phyloP scores from a whole-genome alignment of 1,284 basidiomycete genomes.

The Quambalaria eucalypti region DNA sequence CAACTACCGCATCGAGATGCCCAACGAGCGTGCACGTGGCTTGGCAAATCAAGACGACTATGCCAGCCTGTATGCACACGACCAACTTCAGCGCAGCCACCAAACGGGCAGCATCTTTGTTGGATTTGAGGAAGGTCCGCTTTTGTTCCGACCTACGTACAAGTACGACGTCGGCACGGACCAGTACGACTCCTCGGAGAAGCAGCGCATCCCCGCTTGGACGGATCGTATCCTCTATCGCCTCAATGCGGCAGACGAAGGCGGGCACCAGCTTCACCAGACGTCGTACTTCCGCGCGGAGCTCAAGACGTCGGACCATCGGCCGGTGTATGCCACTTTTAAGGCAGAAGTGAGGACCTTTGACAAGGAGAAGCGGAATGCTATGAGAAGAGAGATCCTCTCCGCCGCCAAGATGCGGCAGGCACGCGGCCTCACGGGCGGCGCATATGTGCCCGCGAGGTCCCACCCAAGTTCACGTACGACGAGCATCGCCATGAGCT shows the following conservation, averaged over 20 bases:
- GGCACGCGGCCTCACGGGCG: background rate
- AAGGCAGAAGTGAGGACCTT: constrained; percentile 66
- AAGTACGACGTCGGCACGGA: constrained; percentile 69
- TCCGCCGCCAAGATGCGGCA: constrained; percentile 5
- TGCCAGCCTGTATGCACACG: constrained; percentile 65
- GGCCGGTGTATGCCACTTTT: constrained; percentile 83
- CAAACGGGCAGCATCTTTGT: constrained; percentile 55
- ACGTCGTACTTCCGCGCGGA: constrained; percentile 59
- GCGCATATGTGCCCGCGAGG: background rate
- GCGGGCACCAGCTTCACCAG: constrained; percentile 16
- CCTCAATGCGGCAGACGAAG: constrained; percentile 52
- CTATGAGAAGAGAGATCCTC: constrained; percentile 58
- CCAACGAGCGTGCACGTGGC: constrained; percentile 68
- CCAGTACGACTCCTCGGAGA: constrained; percentile 88
- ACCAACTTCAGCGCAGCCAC: constrained; percentile 49
- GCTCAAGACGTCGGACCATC: constrained; percentile 80
- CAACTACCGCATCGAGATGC: constrained; percentile 84
- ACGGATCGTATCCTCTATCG: constrained; percentile 64
- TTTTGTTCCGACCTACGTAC: constrained; percentile 82
- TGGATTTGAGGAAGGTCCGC: constrained; percentile 77
- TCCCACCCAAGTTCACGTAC: no score
- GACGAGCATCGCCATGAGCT: background rate
- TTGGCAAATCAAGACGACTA: constrained; percentile 61
- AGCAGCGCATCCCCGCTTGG: constrained; percentile 92
- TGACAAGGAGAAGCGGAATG: constrained; percentile 64